Base-by-base conservation (phyloP, 495 filamentous ascomycete species). In the Annulohypoxylon bovei region DNA sequence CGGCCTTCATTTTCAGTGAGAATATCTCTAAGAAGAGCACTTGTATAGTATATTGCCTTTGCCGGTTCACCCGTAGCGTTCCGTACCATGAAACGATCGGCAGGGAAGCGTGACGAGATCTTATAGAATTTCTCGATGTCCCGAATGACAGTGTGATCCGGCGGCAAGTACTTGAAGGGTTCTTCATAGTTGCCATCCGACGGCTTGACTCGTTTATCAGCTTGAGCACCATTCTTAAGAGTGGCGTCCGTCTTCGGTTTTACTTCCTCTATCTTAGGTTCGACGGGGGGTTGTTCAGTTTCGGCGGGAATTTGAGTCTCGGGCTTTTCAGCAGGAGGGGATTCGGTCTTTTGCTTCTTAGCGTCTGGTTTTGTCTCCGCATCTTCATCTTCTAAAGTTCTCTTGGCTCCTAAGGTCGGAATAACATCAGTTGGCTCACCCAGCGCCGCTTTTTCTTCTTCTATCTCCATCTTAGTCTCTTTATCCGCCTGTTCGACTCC, bases 31-130 rank as follows among this genome's bases (percentile, higher is more conserved):
- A 92, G 91, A 9, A 98, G 84, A n/a, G 87, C 84, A 59, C 89
- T 93, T 53, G 93, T 97, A 83, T 98, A 99, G 85, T 99, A 99
- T 57, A 99, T 93, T 16, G 93, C 92, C 77, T 95, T 94, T 18
- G 90, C 87, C 0, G 94, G 92, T 63, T 90, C 82, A 28, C 92
- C 95, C 12, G 88, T 83, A 7, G 92, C 92, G 80, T 99, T 99
- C 68, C 94, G 90, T 59, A 99, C 95, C 88, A 99, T 93, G 82
- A 95, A 99, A 47, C 94, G 91, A 76, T 95, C 90, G 5, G 87
- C 82, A 0, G 95, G 95, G 84, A 99, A 99, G 40, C 89, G 88
- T 0, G 89, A 77, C 0, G 91, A 93, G 61, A 97, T 82, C 37
- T 90, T 81, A 81, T 97, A 99, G 82, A 98, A 98, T 0, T 83